Evolutionary conservation across 345 rosid species (phyloP), one percentile per base, ranked within the genome.

Genomic region (Stellera chamaejasme): DNA sequence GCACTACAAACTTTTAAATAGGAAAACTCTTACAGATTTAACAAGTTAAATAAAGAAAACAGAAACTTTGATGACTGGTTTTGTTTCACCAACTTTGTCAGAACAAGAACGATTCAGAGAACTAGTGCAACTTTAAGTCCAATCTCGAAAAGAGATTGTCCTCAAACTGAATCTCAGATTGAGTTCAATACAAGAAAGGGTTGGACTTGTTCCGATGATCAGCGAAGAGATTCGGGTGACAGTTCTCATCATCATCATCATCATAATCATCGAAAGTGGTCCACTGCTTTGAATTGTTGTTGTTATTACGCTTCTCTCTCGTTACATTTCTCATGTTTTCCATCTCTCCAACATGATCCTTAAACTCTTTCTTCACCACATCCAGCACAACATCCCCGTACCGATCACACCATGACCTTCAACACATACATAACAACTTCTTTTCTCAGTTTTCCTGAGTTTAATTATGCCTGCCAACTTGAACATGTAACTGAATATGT

Each of bases 321-420:
- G 76, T 55, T 23, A 71, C 77, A 55, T 79, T 73, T 67, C 75
- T 53, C 74, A 56, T 69, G 57, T 62, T 73, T 75, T 77, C 89
- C 85, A 82, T 76, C 48, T 85, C 90, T 39, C 90, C 81, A 10
- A 75, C 78, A 60, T 83, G 95, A 10, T 81, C 85, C 62, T 79
- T 86, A 74, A 85, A 82, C 74, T 85, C 94, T 62, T 80, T 80
- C 75, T 85, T 83, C 75, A 81, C 85, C 67, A 81, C 85, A 57
- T 77, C 74, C 57, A 86, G 51, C 23, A 82, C 94, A 47, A 81
- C 82, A 23, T 86, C 95, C 2, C 90, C 85, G 48, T 79, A 69
- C 27, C 73, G 62, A 60, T 86, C 87, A 55, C 85, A 77, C 90
- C 95, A 86, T 53, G 87, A 60, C 75, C 95, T 83, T 59, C 13